A percentile compares a stretch with the other conserved stretches of the same genome.
These are phyloP conservation scores for Melastoma candidum DNA, from an alignment of 441 rosid species.

Conservation along the genomic window DNA sequence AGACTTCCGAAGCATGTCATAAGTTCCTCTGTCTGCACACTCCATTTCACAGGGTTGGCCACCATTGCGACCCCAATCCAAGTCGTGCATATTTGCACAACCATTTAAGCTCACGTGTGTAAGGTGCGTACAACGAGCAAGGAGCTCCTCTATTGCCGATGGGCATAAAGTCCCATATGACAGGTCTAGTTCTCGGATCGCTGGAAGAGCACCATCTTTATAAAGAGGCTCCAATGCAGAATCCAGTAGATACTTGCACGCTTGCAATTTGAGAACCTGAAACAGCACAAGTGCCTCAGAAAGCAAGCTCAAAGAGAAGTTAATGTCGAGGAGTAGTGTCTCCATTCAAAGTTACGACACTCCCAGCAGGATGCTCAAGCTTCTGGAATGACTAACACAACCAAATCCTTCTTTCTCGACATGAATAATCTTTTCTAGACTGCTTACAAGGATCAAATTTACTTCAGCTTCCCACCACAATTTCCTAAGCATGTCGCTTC, in stretches of 20 bases:
- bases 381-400: too few relatives aligned
- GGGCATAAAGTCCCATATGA: conserved; percentile 87
- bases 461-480: too few relatives aligned
- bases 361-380: too few relatives aligned
- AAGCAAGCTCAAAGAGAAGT: too few relatives aligned
- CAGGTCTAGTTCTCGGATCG: conserved; percentile 78
- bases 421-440: too few relatives aligned
- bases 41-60: conserved; percentile 30
- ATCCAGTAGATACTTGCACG: conserved; percentile 89
- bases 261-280: conserved; percentile 88
- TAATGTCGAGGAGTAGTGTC: too few relatives aligned
- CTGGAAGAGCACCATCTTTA: conserved; percentile 70
- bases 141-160: conserved; percentile 90
- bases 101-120: conserved; percentile 95
- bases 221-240: conserved; percentile 87
- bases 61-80: conserved; percentile 63
- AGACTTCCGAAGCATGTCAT: conserved; percentile 19
- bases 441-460: too few relatives aligned
- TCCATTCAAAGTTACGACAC: too few relatives aligned
- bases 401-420: too few relatives aligned
- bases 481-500: too few relatives aligned
- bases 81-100: conserved; percentile 88
- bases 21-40: conserved; percentile 15
- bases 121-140: conserved; percentile 81
- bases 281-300: conserved; percentile 8